These are phyloP conservation scores for Oryza nivara DNA, from an alignment of 176 grass and related monocot genomes.

Conservation along the genomic window DNA sequence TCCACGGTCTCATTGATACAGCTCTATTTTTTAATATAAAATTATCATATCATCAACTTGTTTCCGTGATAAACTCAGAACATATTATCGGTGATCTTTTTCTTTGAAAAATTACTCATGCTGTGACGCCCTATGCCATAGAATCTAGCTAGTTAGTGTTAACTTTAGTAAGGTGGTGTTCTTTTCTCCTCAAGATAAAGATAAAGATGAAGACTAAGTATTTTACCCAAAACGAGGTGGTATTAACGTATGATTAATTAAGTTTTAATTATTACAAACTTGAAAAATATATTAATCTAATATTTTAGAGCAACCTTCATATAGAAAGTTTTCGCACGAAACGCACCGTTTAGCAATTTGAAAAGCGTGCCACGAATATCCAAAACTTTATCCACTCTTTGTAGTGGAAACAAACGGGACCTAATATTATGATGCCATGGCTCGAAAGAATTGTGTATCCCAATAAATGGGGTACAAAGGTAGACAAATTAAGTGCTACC, in stretches of 20 bases:
- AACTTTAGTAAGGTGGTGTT: not conserved
- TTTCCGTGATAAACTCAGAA: not conserved
- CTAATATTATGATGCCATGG: not conserved
- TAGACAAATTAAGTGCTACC: not conserved
- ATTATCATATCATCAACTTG: not conserved
- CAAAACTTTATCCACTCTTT: too few relatives aligned
- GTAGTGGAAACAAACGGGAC: too few relatives aligned
- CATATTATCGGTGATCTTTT: not conserved
- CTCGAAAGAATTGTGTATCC: not conserved
- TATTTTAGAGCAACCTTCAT: too few relatives aligned
- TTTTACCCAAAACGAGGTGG: too few relatives aligned
- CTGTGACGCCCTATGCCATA: not conserved
- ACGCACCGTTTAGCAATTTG: too few relatives aligned
- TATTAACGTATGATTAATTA: too few relatives aligned
- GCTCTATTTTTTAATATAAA: not conserved
- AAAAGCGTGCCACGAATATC: too few relatives aligned
- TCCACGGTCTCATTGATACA: not conserved
- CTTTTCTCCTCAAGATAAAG: too few relatives aligned
- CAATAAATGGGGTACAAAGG: not conserved
- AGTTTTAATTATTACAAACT: too few relatives aligned
- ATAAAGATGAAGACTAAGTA: too few relatives aligned
- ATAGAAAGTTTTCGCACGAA: too few relatives aligned
- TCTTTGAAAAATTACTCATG: not conserved
- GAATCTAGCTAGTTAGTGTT: not conserved
- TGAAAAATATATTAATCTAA: too few relatives aligned